Evolutionary conservation across 2,329 filamentous ascomycete genomes (phyloP).

Genomic region (Phyllosticta capitalensis): DNA sequence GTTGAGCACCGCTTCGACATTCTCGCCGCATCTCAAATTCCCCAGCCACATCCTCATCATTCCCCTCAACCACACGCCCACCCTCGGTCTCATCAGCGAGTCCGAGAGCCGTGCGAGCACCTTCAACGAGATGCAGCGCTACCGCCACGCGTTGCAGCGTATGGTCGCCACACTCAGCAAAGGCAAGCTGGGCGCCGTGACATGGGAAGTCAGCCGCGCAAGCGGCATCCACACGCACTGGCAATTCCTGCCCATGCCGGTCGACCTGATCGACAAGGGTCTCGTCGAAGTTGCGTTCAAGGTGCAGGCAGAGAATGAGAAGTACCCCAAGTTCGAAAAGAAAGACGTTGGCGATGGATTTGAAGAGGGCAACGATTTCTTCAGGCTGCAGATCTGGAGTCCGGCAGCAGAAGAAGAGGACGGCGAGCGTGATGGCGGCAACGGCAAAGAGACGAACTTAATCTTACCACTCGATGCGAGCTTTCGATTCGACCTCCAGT

Average conservation of each 20-base stretch:
- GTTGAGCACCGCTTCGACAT: conserved; percentile 62
- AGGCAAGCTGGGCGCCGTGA: conserved; percentile 66
- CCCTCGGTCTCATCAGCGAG: conserved; percentile 57
- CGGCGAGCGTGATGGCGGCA: conserved; percentile 32
- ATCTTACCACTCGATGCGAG: conserved; percentile 63
- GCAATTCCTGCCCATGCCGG: conserved; percentile 77
- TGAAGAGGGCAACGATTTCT: conserved; percentile 51
- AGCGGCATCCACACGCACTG: conserved; percentile 83
- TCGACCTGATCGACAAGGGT: conserved; percentile 57
- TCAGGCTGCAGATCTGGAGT: conserved; percentile 73
- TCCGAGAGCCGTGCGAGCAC: conserved; percentile 49
- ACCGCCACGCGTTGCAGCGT: conserved; percentile 64
- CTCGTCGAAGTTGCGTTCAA: conserved; percentile 83
- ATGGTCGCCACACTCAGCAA: conserved; percentile 70
- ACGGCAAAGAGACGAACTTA: conserved; percentile 57
- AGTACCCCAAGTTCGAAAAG: conserved; percentile 45
- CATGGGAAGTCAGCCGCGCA: conserved; percentile 81
- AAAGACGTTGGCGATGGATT: conserved; percentile 33
- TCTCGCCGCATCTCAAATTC: conserved; percentile 57
- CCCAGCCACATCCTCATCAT: conserved; percentile 87
- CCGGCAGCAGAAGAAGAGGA: conserved; percentile 21
- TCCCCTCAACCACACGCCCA: conserved; percentile 72
- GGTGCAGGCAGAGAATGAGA: conserved; percentile 71
- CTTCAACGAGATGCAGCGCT: conserved; percentile 72
- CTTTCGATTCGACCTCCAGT: conserved; percentile 81